Base-by-base conservation (phyloP, 2,329 filamentous ascomycete species). In the Ploettnerulaceae sp. region DNA sequence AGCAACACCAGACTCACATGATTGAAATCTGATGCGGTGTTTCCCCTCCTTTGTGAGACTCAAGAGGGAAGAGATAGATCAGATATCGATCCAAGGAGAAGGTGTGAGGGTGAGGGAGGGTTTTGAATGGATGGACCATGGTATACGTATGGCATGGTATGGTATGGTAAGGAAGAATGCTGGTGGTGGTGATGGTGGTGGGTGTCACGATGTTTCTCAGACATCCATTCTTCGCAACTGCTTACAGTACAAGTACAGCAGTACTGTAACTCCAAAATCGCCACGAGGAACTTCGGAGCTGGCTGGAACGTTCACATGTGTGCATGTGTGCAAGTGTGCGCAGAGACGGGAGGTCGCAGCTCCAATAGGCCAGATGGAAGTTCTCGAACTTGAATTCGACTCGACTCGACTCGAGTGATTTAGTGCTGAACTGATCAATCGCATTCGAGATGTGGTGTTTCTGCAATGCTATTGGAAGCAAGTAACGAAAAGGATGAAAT, bases 1-100 rank as follows among this genome's bases (percentile, higher is more conserved):
- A 7, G n/a, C n/a, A 38, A 62, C 55, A 61, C 57, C 28, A 24
- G 35, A 26, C 56, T 63, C 60, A 62, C 58, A 60, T 63, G 60
- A 63, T 40, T 56, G 45, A 54, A 56, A 36, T 45, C 36, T 53
- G 42, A 60, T 63, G 60, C 60, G 58, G 49, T 56, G 48, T 55
- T 51, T 56, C 57, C 51, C 50, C 45, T 42, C 41, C 37, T 42
- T 20, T 39, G 15, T 15, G 26, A 18, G 22, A 39, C n/a, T n/a
- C n/a, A n/a, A n/a, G n/a, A 39, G 22, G 28, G 22, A 15, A 28
- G 21, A 49, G 49, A 51, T 40, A 54, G 51, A 48, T 54, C 48
- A 49, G 14, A 37, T 36, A n/a, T 37, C 9, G 12, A 26, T 32
- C 31, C 47, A 37, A 33, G 54, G 49, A 40, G 33, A n/a, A n/a